Conservation (phyloP, 148 eudicot genomes). For the Pouteria glomerata region DNA sequence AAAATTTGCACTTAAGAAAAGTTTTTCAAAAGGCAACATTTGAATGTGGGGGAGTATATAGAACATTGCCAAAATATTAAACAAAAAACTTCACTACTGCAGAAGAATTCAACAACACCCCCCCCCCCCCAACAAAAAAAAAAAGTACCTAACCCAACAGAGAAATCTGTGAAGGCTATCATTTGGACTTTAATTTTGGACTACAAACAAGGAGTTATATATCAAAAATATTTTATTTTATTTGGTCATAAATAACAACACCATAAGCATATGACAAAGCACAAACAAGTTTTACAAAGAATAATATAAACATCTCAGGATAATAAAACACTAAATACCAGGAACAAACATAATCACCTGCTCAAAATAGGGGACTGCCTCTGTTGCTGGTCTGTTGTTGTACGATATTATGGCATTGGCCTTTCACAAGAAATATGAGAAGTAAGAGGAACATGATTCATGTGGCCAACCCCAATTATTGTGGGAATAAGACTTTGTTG, state of each 20-base stretch:
- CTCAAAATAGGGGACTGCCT: constrained; percentile 98
- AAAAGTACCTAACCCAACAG: neutral
- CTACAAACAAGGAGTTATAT: neutral
- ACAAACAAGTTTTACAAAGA: neutral
- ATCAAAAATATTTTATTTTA: neutral
- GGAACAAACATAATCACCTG: constrained; percentile 49
- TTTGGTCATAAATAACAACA: neutral
- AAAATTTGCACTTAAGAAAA: no score
- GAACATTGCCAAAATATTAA: no score
- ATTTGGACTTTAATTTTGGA: neutral
- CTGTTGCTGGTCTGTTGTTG: constrained; percentile 96
- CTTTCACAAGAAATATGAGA: constrained; percentile 48
- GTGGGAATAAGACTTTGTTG: no score
- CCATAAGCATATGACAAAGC: neutral
- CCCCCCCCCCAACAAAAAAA: no score
- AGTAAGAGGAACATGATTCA: no score
- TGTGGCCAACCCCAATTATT: no score
- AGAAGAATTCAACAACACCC: no score
- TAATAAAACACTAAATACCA: constrained; percentile 2
- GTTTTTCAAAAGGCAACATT: no score
- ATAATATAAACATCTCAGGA: neutral
- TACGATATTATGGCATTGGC: constrained; percentile 93
- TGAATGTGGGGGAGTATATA: no score
- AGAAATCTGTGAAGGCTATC: neutral
- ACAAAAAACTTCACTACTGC: no score